Percentiles rank a stretch among this genome's conserved stretches.
Conservation (phyloP, 2,329 filamentous ascomycete species). For the Magnaporthiopsis incrustans region DNA sequence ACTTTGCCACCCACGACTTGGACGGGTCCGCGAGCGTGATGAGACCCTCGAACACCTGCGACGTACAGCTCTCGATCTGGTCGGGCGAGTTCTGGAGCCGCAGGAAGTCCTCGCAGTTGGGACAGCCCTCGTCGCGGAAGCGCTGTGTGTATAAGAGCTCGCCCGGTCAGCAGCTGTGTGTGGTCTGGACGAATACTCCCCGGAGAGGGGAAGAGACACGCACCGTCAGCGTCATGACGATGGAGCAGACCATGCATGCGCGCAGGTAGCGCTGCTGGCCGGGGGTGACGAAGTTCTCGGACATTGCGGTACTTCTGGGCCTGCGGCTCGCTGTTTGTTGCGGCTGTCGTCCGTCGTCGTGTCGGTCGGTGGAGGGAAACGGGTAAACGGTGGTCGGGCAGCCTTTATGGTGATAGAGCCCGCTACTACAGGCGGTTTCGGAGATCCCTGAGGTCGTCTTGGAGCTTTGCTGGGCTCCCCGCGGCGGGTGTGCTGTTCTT, state of each 20-base stretch:
- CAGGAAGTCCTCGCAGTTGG: conserved; percentile 93
- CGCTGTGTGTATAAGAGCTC: conserved; percentile 40
- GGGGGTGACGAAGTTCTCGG: conserved; percentile 59
- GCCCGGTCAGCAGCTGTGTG: background rate
- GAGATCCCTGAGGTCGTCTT: too few species aligned
- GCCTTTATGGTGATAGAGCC: too few species aligned
- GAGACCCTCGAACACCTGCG: conserved; percentile 89
- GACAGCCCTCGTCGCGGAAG: conserved; percentile 82
- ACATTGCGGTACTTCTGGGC: conserved; percentile 23
- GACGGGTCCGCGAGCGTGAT: conserved; percentile 78
- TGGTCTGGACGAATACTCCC: background rate
- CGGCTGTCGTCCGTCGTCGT: background rate
- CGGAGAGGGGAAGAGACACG: conserved; percentile 18
- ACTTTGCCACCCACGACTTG: conserved; percentile 90
- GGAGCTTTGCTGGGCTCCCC: too few species aligned
- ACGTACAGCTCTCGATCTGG: conserved; percentile 85
- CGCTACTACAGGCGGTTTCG: too few species aligned
- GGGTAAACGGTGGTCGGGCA: background rate
- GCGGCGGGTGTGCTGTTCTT: background rate
- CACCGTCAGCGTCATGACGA: conserved; percentile 77
- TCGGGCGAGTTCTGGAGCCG: conserved; percentile 73
- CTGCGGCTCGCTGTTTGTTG: background rate
- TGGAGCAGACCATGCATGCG: conserved; percentile 97
- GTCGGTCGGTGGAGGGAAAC: background rate
- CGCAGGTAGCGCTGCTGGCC: conserved; percentile 78